Evolutionary conservation across 2,329 filamentous ascomycete species (phyloP).

Genomic region (Corynespora cassiicola): DNA sequence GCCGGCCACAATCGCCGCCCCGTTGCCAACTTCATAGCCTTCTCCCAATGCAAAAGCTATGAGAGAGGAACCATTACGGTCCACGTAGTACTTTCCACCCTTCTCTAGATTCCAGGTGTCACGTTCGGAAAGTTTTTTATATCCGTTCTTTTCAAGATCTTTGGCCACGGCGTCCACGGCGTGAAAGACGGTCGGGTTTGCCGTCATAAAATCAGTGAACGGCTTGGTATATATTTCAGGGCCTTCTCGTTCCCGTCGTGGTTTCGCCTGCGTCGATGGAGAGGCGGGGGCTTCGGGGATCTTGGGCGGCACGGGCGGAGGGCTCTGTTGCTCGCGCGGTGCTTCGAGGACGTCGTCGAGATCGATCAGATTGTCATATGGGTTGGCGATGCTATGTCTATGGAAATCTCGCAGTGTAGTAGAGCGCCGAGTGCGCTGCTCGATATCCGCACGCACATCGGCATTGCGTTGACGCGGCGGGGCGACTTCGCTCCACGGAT

Average conservation of each 20-base stretch:
- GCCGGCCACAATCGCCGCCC: constrained; percentile 85
- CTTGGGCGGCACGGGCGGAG: constrained; percentile 47
- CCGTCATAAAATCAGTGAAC: constrained; percentile 84
- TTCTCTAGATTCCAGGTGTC: constrained; percentile 80
- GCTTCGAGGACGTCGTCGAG: constrained; percentile 35
- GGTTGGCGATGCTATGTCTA: constrained; percentile 38
- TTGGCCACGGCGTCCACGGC: constrained; percentile 79
- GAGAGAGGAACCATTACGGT: constrained; percentile 83
- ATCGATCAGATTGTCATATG: constrained; percentile 39
- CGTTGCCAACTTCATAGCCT: constrained; percentile 82
- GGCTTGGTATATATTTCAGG: constrained; percentile 72
- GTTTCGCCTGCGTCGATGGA: constrained; percentile 9
- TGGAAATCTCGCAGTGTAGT: too few relatives aligned
- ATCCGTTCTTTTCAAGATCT: constrained; percentile 76
- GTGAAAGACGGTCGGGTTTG: constrained; percentile 94
- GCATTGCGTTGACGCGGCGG: too few relatives aligned
- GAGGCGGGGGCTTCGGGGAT: constrained; percentile 30
- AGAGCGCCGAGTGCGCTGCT: too few relatives aligned
- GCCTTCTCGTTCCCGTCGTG: constrained; percentile 23
- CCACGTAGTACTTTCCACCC: constrained; percentile 88
- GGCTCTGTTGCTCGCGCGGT: constrained; percentile 31
- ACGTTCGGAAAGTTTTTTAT: constrained; percentile 78
- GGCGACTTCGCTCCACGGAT: too few relatives aligned
- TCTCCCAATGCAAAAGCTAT: constrained; percentile 86
- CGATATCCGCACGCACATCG: too few relatives aligned